phyloP scores from a whole-genome alignment of 2,329 filamentous ascomycete species.

The Neofusicoccum sp. region DNA sequence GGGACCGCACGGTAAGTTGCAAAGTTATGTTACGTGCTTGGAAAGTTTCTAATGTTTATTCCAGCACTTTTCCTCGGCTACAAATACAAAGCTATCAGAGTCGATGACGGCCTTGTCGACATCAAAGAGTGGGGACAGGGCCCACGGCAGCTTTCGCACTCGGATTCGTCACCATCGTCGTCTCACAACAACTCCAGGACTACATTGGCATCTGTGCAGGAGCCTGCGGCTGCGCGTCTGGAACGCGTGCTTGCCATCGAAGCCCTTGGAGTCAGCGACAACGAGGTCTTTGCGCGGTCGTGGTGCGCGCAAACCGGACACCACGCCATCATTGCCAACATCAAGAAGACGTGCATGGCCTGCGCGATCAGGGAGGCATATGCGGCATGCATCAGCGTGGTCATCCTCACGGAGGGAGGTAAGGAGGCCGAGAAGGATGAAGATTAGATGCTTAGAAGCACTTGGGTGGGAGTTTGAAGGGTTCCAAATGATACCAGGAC shows the following conservation, averaged over 20 bases:
- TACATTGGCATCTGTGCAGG: conserved; percentile 18
- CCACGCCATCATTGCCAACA: conserved; percentile 67
- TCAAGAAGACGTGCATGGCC: conserved; percentile 68
- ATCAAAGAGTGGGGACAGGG: conserved; percentile 62
- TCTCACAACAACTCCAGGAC: conserved; percentile 26
- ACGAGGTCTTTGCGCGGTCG: conserved; percentile 72
- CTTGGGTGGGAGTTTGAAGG: not conserved
- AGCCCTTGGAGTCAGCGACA: conserved; percentile 70
- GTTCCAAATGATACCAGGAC: conserved; percentile 4
- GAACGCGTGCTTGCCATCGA: conserved; percentile 70
- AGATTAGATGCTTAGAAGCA: not conserved
- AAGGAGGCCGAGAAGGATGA: conserved; percentile 47
- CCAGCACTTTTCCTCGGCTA: conserved; percentile 70
- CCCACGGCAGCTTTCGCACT: not conserved
- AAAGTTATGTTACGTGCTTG: too few species aligned
- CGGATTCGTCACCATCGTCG: conserved; percentile 21
- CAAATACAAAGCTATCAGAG: conserved; percentile 56
- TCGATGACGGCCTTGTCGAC: conserved; percentile 61
- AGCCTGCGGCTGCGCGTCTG: conserved; percentile 37
- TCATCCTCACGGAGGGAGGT: conserved; percentile 58
- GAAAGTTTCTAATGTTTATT: conserved; percentile 15
- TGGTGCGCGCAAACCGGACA: conserved; percentile 77
- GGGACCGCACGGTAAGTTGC: conserved; percentile 38
- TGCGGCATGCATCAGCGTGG: conserved; percentile 69
- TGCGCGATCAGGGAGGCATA: conserved; percentile 75